phyloP scores from a whole-genome alignment of 2,329 filamentous ascomycete genomes.

The Fusarium solani-melongenae region DNA sequence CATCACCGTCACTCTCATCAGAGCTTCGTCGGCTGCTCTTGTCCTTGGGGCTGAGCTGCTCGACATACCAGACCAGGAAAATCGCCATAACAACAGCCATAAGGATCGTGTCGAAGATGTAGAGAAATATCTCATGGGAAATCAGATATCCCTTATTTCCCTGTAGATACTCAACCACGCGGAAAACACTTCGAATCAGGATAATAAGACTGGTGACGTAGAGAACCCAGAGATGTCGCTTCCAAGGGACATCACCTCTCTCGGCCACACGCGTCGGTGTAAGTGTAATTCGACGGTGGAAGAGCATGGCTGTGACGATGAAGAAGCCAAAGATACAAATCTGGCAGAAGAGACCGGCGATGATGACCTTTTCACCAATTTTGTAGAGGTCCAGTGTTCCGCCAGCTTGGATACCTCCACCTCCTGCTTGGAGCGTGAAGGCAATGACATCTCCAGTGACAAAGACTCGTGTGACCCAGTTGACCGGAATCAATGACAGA shows the following conservation, averaged over 20 bases:
- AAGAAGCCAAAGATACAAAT: conserved; percentile 65
- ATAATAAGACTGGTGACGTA: conserved; percentile 47
- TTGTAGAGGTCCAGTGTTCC: conserved; percentile 38
- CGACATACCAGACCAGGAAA: conserved; percentile 30
- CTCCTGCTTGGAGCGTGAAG: conserved; percentile 22
- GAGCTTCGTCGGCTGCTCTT: background rate
- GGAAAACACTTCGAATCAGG: conserved; percentile 53
- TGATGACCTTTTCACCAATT: conserved; percentile 57
- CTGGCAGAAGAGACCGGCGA: conserved; percentile 64
- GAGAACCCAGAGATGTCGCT: conserved; percentile 40
- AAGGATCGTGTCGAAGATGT: conserved; percentile 49
- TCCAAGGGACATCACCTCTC: conserved; percentile 38
- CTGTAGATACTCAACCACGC: conserved; percentile 53
- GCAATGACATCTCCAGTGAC: conserved; percentile 27
- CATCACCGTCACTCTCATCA: background rate
- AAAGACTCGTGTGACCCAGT: conserved; percentile 33
- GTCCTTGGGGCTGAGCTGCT: background rate
- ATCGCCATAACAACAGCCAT: conserved; percentile 56
- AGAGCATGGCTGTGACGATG: conserved; percentile 55
- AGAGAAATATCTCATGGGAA: conserved; percentile 46
- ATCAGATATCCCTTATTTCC: conserved; percentile 47
- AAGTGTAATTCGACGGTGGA: conserved; percentile 48
- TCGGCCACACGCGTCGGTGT: background rate
- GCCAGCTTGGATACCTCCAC: conserved; percentile 38
- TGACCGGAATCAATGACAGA: background rate